These are phyloP conservation scores for Basipetospora sp. DNA, from an alignment of 2,329 filamentous ascomycete species.

Conservation along the genomic window DNA sequence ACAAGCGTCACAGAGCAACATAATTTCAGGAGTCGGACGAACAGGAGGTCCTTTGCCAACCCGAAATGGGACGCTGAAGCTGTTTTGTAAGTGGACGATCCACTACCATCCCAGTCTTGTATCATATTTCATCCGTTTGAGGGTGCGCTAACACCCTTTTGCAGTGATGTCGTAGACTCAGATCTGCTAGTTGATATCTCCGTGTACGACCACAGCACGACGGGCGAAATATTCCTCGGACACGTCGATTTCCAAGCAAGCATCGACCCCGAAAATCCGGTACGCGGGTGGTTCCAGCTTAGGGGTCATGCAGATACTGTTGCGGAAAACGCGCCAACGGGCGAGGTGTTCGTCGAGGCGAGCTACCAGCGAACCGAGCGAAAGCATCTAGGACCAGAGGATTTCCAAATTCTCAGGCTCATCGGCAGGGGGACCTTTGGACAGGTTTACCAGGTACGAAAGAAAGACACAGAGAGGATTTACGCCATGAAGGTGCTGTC, in stretches of 20 bases:
- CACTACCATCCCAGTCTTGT: too few species aligned
- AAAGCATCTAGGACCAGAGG: slow-evolving; percentile 82
- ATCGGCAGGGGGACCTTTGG: slow-evolving; percentile 98
- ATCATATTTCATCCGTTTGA: not conserved
- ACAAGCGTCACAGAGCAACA: slow-evolving; percentile 62
- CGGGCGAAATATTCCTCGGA: slow-evolving; percentile 71
- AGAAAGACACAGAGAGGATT: slow-evolving; percentile 88
- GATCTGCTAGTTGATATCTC: slow-evolving; percentile 85
- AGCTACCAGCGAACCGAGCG: slow-evolving; percentile 76
- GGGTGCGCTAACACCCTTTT: too few species aligned
- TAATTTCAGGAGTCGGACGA: slow-evolving; percentile 44
- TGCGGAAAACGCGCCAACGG: slow-evolving; percentile 59
- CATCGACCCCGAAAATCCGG: slow-evolving; percentile 50
- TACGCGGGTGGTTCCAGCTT: slow-evolving; percentile 76
- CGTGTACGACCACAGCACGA: slow-evolving; percentile 69
- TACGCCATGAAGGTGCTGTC: slow-evolving; percentile 99
- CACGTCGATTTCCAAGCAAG: slow-evolving; percentile 68
- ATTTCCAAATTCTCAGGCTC: slow-evolving; percentile 89
- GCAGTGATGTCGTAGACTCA: slow-evolving; percentile 88
- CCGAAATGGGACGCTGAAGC: slow-evolving; percentile 94
- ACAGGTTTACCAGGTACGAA: slow-evolving; percentile 94
- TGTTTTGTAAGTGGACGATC: slow-evolving; percentile 59
- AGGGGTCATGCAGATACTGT: slow-evolving; percentile 58
- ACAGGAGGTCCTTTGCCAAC: slow-evolving; percentile 50
- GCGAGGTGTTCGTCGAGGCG: slow-evolving; percentile 79